Base-by-base conservation (phyloP, 108 stramenopile genomes). In the Skeletonema menzelii region DNA sequence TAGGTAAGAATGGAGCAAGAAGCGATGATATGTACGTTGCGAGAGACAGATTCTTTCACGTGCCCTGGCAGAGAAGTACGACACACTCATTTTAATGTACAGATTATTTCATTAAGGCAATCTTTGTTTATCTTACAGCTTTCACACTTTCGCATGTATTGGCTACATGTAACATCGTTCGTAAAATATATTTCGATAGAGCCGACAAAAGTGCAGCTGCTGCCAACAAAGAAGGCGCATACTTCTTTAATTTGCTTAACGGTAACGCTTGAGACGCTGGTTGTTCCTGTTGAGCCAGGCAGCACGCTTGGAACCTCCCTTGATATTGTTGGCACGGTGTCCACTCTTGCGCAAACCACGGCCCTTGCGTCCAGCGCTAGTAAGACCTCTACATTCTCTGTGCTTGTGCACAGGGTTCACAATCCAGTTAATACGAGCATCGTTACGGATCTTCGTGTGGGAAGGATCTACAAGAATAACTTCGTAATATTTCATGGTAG, bases 401-500 rank as follows among this genome's bases (percentile, higher is more conserved):
- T 99, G 99, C 92, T 99, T 99, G 94, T 98, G 97, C 63, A 97
- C 96, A 58, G 98, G 96, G 86, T 97, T 96, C 82, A 85, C 88
- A 88, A 99, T 98, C 99, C 99, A 99, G 87, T 99, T 97, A 86
- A 98, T 97, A 79, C 98, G 96, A 35, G 99, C 88, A 70, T 99
- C 99, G 80, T 97, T 97, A 73, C 98, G 95, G 91, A 99, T 97
- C 82, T 92, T 96, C 58, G 65, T 62, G 85, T 99, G 98, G 70
- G 80, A 59, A 34, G 99, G 98, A 87, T 99, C 99, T 77, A 99
- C 97, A 56, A 96, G 63, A 88, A 99, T 99, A 69, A 98, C 84
- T 93, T 99, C 99, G 85, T 97, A 99, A 87, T 99, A 99, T 84
- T 99, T 99, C 97, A 97, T 98, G 81, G 99, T 99, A 67, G 99